Conservation (phyloP, 176 grass and related monocot genomes). For the Puya raimondii region DNA sequence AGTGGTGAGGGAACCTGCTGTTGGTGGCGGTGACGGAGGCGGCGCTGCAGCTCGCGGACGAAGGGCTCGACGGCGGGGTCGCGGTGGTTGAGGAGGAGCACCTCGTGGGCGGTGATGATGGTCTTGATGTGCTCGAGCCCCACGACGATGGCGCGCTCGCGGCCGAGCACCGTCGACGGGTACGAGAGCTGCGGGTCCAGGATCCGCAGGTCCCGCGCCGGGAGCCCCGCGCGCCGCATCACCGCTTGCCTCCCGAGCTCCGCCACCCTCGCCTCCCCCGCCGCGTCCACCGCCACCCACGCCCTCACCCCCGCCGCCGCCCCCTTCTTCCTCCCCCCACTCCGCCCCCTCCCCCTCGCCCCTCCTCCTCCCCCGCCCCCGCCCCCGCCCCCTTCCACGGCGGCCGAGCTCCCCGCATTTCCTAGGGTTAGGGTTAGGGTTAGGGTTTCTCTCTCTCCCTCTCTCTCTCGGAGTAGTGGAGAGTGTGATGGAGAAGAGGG, state of each 20-base stretch:
- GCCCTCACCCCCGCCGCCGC: neutral
- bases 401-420: too few relatives aligned
- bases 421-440: too few relatives aligned
- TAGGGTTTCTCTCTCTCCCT: too few relatives aligned
- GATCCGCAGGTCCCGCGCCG: slow-evolving; percentile 28
- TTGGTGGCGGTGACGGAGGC: slow-evolving; percentile 2
- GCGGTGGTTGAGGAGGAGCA: slow-evolving; percentile 11
- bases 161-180: neutral
- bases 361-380: too few relatives aligned
- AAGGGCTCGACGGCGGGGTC: slow-evolving; percentile 10
- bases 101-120: slow-evolving; percentile 24
- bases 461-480: too few relatives aligned
- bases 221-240: slow-evolving; percentile 35
- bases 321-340: neutral
- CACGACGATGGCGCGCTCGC: neutral
- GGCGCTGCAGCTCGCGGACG: slow-evolving; percentile 16
- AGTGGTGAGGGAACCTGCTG: neutral
- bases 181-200: slow-evolving; percentile 14
- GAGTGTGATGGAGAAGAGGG: too few relatives aligned
- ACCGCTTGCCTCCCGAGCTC: slow-evolving; percentile 15
- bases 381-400: too few relatives aligned
- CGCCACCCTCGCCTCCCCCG: slow-evolving; percentile 11
- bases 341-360: too few relatives aligned
- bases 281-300: slow-evolving; percentile 17
- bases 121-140: slow-evolving; percentile 15